These are phyloP conservation scores for Trypanosoma brucei DNA, from an alignment of 208 protist species.

Conservation along the genomic window DNA sequence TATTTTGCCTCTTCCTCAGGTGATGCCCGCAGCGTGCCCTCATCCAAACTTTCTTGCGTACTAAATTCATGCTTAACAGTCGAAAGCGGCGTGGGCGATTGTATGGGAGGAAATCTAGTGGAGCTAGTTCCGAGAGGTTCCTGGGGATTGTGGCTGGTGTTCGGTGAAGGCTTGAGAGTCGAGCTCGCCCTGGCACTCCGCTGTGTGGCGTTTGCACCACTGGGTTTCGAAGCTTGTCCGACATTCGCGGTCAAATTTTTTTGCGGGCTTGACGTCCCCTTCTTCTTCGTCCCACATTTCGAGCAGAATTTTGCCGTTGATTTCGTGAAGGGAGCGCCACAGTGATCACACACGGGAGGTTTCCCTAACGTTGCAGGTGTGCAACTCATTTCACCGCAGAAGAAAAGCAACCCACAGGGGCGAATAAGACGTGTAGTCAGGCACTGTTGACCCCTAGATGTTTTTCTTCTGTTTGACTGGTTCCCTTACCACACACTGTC, in stretches of 20 bases:
- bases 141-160: not conserved
- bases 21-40: constrained; percentile 42
- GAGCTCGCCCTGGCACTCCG: not conserved
- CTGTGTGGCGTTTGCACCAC: not conserved
- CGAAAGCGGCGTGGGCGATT: not conserved
- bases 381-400: not conserved
- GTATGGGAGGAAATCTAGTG: constrained; percentile 3
- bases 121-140: not conserved
- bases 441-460: no score
- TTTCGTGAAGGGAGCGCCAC: constrained; percentile 65
- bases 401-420: not conserved
- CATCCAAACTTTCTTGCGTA: constrained; percentile 13
- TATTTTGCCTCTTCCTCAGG: constrained; percentile 79
- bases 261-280: not conserved
- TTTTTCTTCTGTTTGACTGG: no score
- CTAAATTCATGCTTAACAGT: constrained; percentile 5
- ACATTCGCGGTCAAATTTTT: not conserved
- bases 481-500: no score
- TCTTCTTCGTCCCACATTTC: constrained; percentile 69
- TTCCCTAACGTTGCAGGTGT: not conserved
- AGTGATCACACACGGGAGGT: constrained; percentile 36
- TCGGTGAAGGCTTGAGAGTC: not conserved
- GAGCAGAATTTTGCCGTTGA: constrained; percentile 76
- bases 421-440: no score
- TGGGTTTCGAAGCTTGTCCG: no score